phyloP scores from a whole-genome alignment of 352 stramenopile species.

The Pythium rishiriense region DNA sequence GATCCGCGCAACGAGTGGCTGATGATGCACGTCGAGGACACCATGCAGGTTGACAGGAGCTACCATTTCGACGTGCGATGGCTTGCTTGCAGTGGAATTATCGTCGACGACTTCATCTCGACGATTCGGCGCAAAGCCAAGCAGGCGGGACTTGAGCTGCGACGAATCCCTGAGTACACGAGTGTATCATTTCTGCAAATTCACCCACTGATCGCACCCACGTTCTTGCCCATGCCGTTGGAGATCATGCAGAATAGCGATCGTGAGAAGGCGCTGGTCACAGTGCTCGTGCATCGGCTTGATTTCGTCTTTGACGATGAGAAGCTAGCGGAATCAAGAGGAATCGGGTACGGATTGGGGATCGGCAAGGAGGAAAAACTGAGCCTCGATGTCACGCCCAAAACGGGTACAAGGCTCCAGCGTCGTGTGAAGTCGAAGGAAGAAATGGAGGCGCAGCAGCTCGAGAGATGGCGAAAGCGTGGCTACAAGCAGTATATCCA shows the following conservation, averaged over 20 bases:
- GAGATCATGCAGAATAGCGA: slow-evolving; percentile 26
- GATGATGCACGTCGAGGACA: slow-evolving; percentile 68
- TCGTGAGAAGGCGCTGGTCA: slow-evolving; percentile 31
- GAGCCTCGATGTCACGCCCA: neutral
- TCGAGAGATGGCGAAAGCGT: slow-evolving; percentile 49
- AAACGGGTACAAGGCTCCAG: slow-evolving; percentile 16
- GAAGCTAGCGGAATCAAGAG: slow-evolving; percentile 54
- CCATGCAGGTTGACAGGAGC: slow-evolving; percentile 50
- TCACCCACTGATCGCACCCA: slow-evolving; percentile 66
- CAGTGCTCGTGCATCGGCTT: slow-evolving; percentile 40
- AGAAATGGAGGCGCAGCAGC: slow-evolving; percentile 25
- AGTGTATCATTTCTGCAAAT: slow-evolving; percentile 73
- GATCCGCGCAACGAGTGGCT: slow-evolving; percentile 74
- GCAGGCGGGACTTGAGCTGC: slow-evolving; percentile 63
- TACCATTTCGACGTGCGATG: slow-evolving; percentile 79
- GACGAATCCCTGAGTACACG: slow-evolving; percentile 75
- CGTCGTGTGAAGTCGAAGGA: slow-evolving; percentile 39
- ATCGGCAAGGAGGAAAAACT: slow-evolving; percentile 48
- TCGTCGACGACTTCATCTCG: slow-evolving; percentile 73
- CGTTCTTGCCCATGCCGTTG: slow-evolving; percentile 51
- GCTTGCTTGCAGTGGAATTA: slow-evolving; percentile 76
- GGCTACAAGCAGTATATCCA: slow-evolving; percentile 82
- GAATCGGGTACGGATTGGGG: slow-evolving; percentile 68
- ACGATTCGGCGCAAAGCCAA: slow-evolving; percentile 64
- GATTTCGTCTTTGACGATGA: slow-evolving; percentile 74